A percentile compares a stretch with the other conserved stretches of the same genome.
Evolutionary conservation across 306 rosid species (phyloP).

Genomic region (Cyamopsis tetragonoloba): DNA sequence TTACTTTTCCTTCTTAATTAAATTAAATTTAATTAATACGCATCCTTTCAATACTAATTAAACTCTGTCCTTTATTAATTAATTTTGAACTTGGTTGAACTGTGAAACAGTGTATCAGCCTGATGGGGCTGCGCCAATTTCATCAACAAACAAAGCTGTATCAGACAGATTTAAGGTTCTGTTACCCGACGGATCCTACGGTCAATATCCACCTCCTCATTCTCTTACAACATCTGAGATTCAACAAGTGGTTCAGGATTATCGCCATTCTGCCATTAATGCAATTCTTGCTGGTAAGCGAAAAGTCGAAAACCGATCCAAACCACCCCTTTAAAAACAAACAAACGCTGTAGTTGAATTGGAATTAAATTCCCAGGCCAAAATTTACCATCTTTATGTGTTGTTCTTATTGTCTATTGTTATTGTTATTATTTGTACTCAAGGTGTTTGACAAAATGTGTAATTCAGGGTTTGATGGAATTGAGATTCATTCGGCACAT

Average conservation of each 20-base stretch:
- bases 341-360: no score
- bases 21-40: no score
- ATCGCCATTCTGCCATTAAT: conserved; percentile 46
- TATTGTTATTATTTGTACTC: neutral
- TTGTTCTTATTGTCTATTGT: neutral
- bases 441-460: conserved; percentile 42
- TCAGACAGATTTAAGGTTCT: conserved; percentile 71
- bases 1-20: no score
- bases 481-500: conserved; percentile 90
- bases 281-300: conserved; percentile 71
- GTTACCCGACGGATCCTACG: conserved; percentile 76
- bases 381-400: neutral
- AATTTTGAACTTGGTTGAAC: neutral
- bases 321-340: no score
- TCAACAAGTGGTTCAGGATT: conserved; percentile 59
- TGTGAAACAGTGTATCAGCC: conserved; percentile 68
- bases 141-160: conserved; percentile 63
- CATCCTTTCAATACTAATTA: no score
- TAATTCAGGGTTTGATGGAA: conserved; percentile 81
- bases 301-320: no score
- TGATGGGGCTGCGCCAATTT: conserved; percentile 63
- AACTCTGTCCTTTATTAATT: neutral
- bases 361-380: no score
- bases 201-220: conserved; percentile 58
- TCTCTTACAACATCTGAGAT: conserved; percentile 50